Base-by-base conservation (phyloP, 129 eudicot species). In the Escallonia rubra region DNA sequence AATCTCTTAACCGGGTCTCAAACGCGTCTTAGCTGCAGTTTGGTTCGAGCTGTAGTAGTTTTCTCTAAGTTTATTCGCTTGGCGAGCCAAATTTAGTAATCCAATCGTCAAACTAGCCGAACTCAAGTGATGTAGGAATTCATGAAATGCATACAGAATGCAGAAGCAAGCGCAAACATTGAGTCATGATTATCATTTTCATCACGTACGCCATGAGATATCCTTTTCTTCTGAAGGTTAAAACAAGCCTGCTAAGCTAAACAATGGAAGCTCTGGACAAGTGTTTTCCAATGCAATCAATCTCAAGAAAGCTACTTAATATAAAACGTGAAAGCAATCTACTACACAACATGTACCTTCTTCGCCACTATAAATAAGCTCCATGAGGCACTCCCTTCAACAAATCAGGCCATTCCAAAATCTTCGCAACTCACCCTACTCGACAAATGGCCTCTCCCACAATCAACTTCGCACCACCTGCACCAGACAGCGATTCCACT, bases 241-340 rank as follows among this genome's bases (percentile, higher is more conserved):
- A 46, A 46, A 9, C 8, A 46, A 9, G 10, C 50, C 50, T 9
- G 10, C 50, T 46, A 46, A 46, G 5, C 13, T 4, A 38, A 60
- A 8, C 41, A 23, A 23, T 1, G 34, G 41, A 70, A 8, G 16
- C 12, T 57, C 63, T 42, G 63, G 72, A 78, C 71, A 72, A 74
- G 88, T 85, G 83, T 76, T 73, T 76, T 82, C 54, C 70, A 85
- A 78, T 78, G 61, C 84, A 83, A 74, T 51, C 79, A 74, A 82
- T 65, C 57, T 61, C 59, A 70, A 43, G 41, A 41, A 50, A 66
- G 47, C 43, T 65, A 15, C 53, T 8, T 51, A 42, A 8, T 69
- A 64, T 59, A 63, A 72, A 78, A 71, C 97, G 87, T 90, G 67
- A 42, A 87, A 82, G 91, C 74, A 76, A 67, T 76, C 74, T 67